Conservation (phyloP, 225 moss, liverwort and hornwort genomes). For the Antitrichia curtipendula region DNA sequence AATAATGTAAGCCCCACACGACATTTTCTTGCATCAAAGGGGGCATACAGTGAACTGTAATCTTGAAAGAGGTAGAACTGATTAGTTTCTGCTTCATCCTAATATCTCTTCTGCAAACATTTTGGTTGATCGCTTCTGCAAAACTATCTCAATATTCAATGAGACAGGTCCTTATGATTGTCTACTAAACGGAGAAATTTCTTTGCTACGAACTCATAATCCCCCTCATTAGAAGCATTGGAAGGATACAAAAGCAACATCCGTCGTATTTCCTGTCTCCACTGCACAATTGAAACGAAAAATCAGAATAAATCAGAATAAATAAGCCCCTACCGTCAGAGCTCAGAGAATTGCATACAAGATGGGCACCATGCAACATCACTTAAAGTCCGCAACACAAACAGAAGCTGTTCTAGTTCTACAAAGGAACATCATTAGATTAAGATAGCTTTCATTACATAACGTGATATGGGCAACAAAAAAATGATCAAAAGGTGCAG, state of each 20-base stretch:
- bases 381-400: not conserved
- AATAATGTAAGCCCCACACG: slow-evolving; percentile 13
- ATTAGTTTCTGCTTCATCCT: not conserved
- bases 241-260: slow-evolving; percentile 98
- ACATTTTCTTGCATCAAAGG: not conserved
- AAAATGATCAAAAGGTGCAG: not conserved
- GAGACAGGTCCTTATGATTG: not conserved
- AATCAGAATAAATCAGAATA: not conserved
- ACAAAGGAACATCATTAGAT: not conserved
- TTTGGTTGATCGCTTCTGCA: not conserved
- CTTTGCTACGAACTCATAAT: not conserved
- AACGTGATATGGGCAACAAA: not conserved
- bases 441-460: not conserved
- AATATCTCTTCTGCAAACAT: not conserved
- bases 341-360: not conserved
- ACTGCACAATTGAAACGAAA: slow-evolving; percentile 34
- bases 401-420: not conserved
- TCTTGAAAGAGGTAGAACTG: not conserved
- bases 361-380: not conserved
- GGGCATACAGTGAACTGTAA: not conserved
- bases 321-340: not conserved
- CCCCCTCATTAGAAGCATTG: not conserved
- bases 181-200: not conserved
- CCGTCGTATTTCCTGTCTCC: slow-evolving; percentile 93
- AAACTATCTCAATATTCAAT: not conserved